Conservation (phyloP, 371 early-diverging fungal genomes). For the Syncephalastrum monosporum region DNA sequence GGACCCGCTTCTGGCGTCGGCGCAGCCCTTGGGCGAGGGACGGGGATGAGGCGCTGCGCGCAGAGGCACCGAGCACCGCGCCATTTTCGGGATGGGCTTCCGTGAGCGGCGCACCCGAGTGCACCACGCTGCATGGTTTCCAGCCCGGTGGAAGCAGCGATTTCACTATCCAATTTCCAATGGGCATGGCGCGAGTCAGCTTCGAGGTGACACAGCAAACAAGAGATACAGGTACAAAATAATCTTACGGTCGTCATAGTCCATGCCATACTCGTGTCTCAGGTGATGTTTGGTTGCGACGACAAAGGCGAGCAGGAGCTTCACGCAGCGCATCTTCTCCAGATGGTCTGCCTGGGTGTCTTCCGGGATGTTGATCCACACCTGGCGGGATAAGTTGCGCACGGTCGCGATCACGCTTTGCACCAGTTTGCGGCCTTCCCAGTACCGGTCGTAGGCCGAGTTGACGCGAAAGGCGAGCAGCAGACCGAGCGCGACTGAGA, state of each 20-base stretch:
- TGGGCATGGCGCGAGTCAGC: no score
- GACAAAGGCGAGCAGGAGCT: slow-evolving; percentile 70
- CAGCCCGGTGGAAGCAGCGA: slow-evolving; percentile 28
- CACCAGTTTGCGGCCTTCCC: slow-evolving; percentile 72
- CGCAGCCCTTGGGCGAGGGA: not conserved
- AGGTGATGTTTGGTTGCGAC: slow-evolving; percentile 73
- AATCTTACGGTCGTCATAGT: slow-evolving; percentile 47
- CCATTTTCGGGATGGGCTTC: not conserved
- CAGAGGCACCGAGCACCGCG: not conserved
- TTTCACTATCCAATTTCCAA: slow-evolving; percentile 24
- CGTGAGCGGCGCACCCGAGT: no score
- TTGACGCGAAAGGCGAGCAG: slow-evolving; percentile 81
- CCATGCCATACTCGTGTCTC: slow-evolving; percentile 63
- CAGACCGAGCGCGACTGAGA: slow-evolving; percentile 68
- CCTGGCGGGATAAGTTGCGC: slow-evolving; percentile 61
- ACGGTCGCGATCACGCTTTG: slow-evolving; percentile 56
- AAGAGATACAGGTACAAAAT: no score
- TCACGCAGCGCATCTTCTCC: slow-evolving; percentile 73
- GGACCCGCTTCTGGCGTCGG: not conserved
- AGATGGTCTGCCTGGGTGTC: slow-evolving; percentile 42
- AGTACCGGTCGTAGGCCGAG: slow-evolving; percentile 77
- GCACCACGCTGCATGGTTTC: slow-evolving; percentile 12
- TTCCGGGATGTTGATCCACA: slow-evolving; percentile 64
- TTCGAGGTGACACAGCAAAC: no score
- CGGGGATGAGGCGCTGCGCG: not conserved